Evolutionary conservation across 2,329 filamentous ascomycete genomes (phyloP).

Genomic region (Trichophyton rubrum): DNA sequence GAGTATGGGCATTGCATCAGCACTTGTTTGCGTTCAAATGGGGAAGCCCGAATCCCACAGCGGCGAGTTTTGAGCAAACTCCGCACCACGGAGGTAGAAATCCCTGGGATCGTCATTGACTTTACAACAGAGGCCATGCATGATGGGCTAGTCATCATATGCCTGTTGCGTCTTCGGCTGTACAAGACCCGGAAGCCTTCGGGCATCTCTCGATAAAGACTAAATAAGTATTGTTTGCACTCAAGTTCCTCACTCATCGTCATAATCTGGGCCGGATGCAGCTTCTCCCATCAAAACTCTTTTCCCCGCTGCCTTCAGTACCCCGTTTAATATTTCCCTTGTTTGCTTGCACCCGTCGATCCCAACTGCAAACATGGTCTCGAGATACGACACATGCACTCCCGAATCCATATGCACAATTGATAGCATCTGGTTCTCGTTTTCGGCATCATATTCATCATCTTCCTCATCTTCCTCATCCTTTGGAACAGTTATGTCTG

Average conservation of each 20-base stretch:
- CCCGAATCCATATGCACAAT: conserved; percentile 78
- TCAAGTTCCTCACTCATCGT: neutral
- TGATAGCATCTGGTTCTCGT: conserved; percentile 47
- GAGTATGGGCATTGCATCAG: too few species aligned
- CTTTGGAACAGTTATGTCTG: conserved; percentile 9
- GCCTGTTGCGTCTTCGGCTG: neutral
- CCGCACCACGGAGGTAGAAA: neutral
- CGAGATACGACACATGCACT: conserved; percentile 64
- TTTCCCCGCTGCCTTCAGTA: conserved; percentile 46
- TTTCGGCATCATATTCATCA: conserved; percentile 20
- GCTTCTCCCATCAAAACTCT: conserved; percentile 13
- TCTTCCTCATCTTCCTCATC: conserved; percentile 52
- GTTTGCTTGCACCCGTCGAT: conserved; percentile 87
- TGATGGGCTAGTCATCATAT: too few species aligned
- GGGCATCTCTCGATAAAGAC: too few species aligned
- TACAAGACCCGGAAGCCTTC: neutral
- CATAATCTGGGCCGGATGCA: neutral
- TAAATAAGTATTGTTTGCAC: neutral
- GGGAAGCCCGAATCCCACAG: too few species aligned
- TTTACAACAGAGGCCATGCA: too few species aligned
- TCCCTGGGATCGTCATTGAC: neutral
- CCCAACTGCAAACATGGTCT: conserved; percentile 85
- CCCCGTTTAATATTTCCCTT: conserved; percentile 63
- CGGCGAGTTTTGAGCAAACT: neutral
- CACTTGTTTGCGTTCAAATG: neutral